Conservation (phyloP, 2,329 filamentous ascomycete species). For the Exophiala sp. region DNA sequence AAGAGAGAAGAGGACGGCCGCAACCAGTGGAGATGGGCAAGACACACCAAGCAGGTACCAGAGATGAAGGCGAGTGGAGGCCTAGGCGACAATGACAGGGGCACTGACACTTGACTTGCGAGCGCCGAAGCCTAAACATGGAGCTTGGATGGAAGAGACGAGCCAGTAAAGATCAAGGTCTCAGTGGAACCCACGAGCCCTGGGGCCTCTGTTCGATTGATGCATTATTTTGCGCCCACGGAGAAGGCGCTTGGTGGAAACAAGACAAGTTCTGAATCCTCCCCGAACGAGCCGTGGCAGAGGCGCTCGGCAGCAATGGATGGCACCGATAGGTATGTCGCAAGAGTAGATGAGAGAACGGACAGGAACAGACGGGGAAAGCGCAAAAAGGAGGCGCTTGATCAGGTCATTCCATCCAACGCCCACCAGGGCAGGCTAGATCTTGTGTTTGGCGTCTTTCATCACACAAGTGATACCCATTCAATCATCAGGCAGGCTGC, state of each 20-base stretch:
- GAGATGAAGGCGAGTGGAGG: neutral
- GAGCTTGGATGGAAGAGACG: conserved; percentile 1
- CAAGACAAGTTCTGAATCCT: neutral
- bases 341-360: no score
- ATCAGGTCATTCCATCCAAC: no score
- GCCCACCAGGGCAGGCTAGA: no score
- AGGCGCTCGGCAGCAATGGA: conserved; percentile 13
- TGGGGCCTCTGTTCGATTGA: neutral
- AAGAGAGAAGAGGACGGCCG: neutral
- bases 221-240: neutral
- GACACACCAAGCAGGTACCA: neutral
- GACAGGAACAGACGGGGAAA: neutral
- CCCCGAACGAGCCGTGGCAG: conserved; percentile 9
- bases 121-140: neutral
- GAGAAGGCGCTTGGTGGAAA: conserved; percentile 9
- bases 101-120: neutral
- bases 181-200: neutral
- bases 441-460: no score
- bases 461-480: no score
- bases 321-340: no score
- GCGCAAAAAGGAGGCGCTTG: no score
- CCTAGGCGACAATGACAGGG: neutral
- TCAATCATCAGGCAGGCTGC: no score
- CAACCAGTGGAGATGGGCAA: neutral
- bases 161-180: neutral